These are phyloP conservation scores for Haberlea rhodopensis DNA, from an alignment of 257 asterid genomes.

Conservation along the genomic window DNA sequence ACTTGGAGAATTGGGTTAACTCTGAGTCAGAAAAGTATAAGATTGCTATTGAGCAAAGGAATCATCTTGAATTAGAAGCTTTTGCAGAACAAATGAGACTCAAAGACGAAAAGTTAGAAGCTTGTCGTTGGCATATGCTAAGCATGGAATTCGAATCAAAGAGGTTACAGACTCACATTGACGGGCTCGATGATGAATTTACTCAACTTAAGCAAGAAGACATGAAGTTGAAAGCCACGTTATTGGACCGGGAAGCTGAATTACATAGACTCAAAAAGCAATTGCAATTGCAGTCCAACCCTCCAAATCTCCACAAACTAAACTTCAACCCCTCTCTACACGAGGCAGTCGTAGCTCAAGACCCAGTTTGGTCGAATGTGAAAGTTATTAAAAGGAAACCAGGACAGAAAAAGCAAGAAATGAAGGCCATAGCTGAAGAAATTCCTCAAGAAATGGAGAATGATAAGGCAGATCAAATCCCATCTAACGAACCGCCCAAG, in stretches of 20 bases:
- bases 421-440: conserved; percentile 31
- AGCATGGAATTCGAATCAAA: conserved; percentile 83
- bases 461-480: conserved; percentile 27
- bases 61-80: conserved; percentile 67
- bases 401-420: conserved; percentile 49
- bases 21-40: conserved; percentile 49
- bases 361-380: conserved; percentile 74
- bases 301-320: conserved; percentile 51
- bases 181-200: conserved; percentile 53
- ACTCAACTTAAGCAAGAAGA: conserved; percentile 58
- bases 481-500: conserved; percentile 36
- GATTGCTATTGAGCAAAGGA: conserved; percentile 51
- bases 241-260: conserved; percentile 64
- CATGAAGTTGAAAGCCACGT: conserved; percentile 47
- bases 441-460: conserved; percentile 26
- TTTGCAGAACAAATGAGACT: conserved; percentile 78
- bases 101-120: conserved; percentile 76
- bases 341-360: conserved; percentile 33
- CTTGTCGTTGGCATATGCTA: conserved; percentile 68
- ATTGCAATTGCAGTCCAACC: conserved; percentile 44
- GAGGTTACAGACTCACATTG: conserved; percentile 54
- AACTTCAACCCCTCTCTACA: conserved; percentile 41
- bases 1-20: conserved; percentile 52
- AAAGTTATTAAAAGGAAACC: conserved; percentile 60
- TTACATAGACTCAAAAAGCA: conserved; percentile 58